These are phyloP conservation scores for Staphylotrichum tortipilum DNA, from an alignment of 495 filamentous ascomycete genomes.

Conservation along the genomic window DNA sequence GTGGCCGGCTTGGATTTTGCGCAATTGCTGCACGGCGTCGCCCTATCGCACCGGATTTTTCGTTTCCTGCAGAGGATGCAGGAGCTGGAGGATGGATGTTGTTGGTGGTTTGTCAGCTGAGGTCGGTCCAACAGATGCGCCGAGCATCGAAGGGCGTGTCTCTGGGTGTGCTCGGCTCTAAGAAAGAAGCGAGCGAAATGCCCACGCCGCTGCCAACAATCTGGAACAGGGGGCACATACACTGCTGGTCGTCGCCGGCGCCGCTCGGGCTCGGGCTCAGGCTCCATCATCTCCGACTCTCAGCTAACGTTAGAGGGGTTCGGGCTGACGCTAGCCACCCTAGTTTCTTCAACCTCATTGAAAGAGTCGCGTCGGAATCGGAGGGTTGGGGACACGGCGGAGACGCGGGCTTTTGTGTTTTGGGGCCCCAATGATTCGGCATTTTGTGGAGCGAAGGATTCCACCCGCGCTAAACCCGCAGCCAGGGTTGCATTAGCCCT, in stretches of 20 bases:
- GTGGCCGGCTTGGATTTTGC: conserved; percentile 31
- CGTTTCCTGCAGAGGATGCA: conserved; percentile 29
- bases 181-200: neutral
- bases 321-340: neutral
- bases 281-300: neutral
- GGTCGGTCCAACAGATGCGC: neutral
- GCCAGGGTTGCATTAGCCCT: too few relatives aligned
- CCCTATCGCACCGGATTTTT: conserved; percentile 31
- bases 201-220: too few relatives aligned
- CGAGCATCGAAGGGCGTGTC: neutral
- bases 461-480: neutral
- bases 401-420: neutral
- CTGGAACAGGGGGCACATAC: too few relatives aligned
- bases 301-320: too few relatives aligned
- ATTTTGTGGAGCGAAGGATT: conserved; percentile 4
- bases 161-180: too few relatives aligned
- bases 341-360: too few relatives aligned
- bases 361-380: too few relatives aligned
- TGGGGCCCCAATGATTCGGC: neutral
- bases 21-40: conserved; percentile 39
- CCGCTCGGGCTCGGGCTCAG: neutral
- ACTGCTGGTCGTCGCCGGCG: conserved; percentile 11
- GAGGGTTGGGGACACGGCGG: too few relatives aligned
- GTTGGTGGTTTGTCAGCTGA: neutral
- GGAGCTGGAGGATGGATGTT: conserved; percentile 4